A percentile compares a stretch with the other conserved stretches of the same genome.
phyloP scores from a whole-genome alignment of 331 rosid species.

The Acacia concinna region DNA sequence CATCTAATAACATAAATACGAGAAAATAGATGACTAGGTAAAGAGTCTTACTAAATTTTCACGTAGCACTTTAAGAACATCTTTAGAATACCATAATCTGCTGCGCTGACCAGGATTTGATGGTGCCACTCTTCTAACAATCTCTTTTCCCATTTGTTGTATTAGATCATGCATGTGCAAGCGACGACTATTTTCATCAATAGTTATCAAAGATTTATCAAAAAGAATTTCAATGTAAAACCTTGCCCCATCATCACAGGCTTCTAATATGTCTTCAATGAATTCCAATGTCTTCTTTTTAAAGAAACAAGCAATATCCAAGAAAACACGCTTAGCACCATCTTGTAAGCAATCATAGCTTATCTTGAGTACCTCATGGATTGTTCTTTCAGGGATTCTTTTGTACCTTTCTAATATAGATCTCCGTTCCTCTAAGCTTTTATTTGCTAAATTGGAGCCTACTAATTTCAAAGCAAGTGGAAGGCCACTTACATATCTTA shows the following conservation, averaged over 20 bases:
- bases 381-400: not conserved
- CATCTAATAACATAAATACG: too few relatives aligned
- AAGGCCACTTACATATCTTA: not conserved
- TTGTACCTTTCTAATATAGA: not conserved
- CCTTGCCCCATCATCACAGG: not conserved
- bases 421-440: not conserved
- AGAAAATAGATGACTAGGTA: too few relatives aligned
- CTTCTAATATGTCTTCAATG: not conserved
- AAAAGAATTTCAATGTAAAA: not conserved
- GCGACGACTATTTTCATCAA: not conserved
- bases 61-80: not conserved
- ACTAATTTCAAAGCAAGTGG: not conserved
- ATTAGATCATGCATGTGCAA: not conserved
- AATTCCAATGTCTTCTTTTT: fast-evolving
- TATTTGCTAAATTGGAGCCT: not conserved
- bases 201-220: not conserved
- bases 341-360: not conserved
- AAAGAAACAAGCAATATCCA: not conserved
- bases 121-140: not conserved
- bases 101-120: too few relatives aligned
- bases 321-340: not conserved
- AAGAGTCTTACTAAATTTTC: not conserved
- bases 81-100: too few relatives aligned
- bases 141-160: not conserved
- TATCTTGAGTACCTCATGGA: not conserved